phyloP scores from a whole-genome alignment of 139 green algal species.

The Chlamydomonas incerta region DNA sequence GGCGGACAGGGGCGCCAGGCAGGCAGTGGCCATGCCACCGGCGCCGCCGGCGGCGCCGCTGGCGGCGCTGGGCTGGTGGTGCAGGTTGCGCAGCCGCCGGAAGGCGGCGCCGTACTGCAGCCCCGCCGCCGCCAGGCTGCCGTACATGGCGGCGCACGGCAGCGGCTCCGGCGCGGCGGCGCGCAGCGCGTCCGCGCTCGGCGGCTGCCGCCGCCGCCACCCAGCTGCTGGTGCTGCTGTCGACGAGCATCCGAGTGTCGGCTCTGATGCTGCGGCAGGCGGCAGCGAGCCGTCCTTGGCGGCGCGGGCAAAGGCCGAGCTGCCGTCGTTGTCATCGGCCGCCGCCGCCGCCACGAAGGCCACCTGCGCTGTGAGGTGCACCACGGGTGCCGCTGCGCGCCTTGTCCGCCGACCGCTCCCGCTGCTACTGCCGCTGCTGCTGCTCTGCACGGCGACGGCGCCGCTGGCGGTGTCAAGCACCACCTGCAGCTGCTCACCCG shows the following conservation, averaged over 20 bases:
- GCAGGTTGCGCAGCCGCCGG: conserved; percentile 79
- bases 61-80: conserved; percentile 45
- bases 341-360: too few species aligned
- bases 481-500: background rate
- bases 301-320: too few species aligned
- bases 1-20: too few species aligned
- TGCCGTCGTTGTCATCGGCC: too few species aligned
- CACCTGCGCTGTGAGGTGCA: too few species aligned
- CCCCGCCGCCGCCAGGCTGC: conserved; percentile 73
- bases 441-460: conserved; percentile 31
- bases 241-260: background rate
- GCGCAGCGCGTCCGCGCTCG: conserved; percentile 12
- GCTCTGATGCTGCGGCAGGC: background rate
- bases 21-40: background rate
- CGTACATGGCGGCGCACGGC: conserved; percentile 73
- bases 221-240: background rate
- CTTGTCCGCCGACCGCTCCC: background rate
- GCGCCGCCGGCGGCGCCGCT: background rate
- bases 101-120: conserved; percentile 91
- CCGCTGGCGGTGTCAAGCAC: conserved; percentile 26
- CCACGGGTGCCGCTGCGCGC: too few species aligned
- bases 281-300: too few species aligned
- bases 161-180: conserved; percentile 44
- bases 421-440: background rate
- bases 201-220: background rate